Evolutionary conservation across 176 grass and related monocot species (phyloP).

Genomic region (Cenchrus fungigraminus): DNA sequence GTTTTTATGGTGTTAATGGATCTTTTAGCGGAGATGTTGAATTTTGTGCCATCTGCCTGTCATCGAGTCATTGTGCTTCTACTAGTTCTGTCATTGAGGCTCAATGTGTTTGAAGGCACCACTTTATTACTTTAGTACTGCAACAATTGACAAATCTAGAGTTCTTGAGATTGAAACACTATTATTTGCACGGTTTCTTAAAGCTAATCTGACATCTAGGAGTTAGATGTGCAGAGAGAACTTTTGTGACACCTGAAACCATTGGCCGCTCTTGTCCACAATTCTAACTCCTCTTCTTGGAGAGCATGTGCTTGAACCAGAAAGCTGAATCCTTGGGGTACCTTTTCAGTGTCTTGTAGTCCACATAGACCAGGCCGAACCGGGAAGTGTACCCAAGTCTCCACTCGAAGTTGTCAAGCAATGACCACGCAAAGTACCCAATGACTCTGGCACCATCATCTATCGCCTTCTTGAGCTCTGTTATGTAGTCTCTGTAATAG

Average conservation of each 20-base stretch:
- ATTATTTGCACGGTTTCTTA: conserved; percentile 20
- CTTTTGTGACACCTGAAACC: conserved; percentile 13
- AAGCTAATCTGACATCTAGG: conserved; percentile 24
- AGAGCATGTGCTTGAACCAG: conserved; percentile 82
- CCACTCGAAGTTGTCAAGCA: conserved; percentile 98
- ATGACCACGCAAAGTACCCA: conserved; percentile 90
- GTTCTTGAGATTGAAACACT: not conserved
- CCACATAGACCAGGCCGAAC: conserved; percentile 84
- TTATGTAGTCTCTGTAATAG: conserved; percentile 82
- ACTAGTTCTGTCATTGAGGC: conserved; percentile 11
- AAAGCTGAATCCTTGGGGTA: conserved; percentile 93
- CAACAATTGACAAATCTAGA: conserved; percentile 2
- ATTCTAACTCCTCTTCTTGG: conserved; percentile 39
- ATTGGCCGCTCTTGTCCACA: not conserved
- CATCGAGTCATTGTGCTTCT: not conserved
- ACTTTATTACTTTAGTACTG: conserved; percentile 7
- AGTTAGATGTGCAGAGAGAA: not conserved
- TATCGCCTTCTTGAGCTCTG: conserved; percentile 83
- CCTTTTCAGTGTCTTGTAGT: conserved; percentile 69
- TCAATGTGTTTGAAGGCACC: not conserved
- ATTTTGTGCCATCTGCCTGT: not conserved
- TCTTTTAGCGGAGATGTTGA: not conserved
- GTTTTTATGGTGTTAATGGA: not conserved
- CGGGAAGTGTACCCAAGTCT: conserved; percentile 86
- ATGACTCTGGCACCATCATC: conserved; percentile 74